Evolutionary conservation across 257 asterid species (phyloP).

Genomic region (Verbascum thapsus): DNA sequence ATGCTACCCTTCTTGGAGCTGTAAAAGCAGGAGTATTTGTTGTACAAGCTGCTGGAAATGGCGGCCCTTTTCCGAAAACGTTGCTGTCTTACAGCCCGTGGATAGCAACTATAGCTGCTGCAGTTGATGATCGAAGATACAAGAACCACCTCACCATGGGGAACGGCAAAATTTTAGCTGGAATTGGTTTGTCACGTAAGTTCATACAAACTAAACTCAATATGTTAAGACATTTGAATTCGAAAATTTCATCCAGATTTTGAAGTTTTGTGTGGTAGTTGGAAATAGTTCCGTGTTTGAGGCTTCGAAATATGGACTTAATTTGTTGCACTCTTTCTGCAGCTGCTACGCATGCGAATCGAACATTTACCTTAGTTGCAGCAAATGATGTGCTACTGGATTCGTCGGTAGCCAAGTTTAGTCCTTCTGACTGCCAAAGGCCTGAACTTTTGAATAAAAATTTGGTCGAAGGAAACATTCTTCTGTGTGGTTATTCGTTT

Average conservation of each 20-base stretch:
- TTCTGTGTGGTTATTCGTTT: conserved; percentile 96
- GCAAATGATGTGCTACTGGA: conserved; percentile 91
- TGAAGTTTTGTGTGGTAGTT: conserved; percentile 3
- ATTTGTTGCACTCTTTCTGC: conserved; percentile 37
- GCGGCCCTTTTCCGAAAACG: conserved; percentile 96
- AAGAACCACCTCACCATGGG: conserved; percentile 92
- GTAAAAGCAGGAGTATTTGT: conserved; percentile 98
- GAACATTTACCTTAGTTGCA: conserved; percentile 82
- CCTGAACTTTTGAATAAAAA: conserved; percentile 88
- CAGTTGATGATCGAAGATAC: conserved; percentile 94
- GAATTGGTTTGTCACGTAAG: conserved; percentile 97
- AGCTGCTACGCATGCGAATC: conserved; percentile 88
- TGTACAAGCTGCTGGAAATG: conserved; percentile 98
- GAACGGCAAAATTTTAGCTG: conserved; percentile 80
- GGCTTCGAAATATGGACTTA: conserved; percentile 9
- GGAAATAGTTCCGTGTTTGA: conserved; percentile 9
- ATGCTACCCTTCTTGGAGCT: conserved; percentile 90
- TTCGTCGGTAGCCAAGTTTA: conserved; percentile 62
- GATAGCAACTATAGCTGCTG: conserved; percentile 98
- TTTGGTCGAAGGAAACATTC: conserved; percentile 87
- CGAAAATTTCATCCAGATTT: too few relatives aligned
- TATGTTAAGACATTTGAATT: not conserved
- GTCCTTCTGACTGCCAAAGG: conserved; percentile 89
- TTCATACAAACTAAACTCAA: conserved; percentile 11
- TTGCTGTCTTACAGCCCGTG: conserved; percentile 96